Percentiles rank a stretch among this genome's conserved stretches.
phyloP scores from a whole-genome alignment of 2,329 filamentous ascomycete species.

The Neophaeococcomyces aloes region DNA sequence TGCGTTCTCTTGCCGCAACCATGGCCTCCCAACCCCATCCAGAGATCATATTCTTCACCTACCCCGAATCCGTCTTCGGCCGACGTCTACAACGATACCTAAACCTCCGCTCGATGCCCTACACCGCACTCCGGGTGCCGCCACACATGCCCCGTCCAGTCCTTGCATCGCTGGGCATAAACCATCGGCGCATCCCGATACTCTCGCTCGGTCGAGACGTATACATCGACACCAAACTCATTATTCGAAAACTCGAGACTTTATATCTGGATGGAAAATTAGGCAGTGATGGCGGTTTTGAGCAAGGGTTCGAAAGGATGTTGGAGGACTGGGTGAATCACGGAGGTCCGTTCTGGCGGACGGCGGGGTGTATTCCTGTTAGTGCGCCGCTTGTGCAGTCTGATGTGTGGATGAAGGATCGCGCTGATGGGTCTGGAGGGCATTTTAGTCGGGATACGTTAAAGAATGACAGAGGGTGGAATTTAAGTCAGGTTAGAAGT shows the following conservation, averaged over 20 bases:
- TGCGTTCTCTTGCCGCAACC: no score
- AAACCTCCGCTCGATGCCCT: conserved; percentile 3
- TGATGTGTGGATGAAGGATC: conserved; percentile 6
- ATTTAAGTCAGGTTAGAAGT: no score
- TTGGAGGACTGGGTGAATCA: conserved; percentile 9
- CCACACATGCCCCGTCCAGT: conserved; percentile 23
- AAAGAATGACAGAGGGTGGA: no score
- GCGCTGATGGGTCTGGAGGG: no score
- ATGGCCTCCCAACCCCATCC: not conserved
- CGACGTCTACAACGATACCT: conserved; percentile 6
- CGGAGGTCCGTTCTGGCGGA: conserved; percentile 7
- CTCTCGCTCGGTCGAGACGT: conserved; percentile 56
- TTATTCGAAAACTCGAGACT: conserved; percentile 53
- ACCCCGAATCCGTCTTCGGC: conserved; percentile 3
- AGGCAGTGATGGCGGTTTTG: conserved; percentile 30
- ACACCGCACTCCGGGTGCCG: conserved; percentile 5
- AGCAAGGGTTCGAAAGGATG: conserved; percentile 44
- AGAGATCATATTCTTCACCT: conserved; percentile 5
- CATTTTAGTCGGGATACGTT: no score
- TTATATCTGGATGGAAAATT: conserved; percentile 38
- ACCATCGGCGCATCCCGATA: conserved; percentile 60
- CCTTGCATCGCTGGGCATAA: conserved; percentile 48
- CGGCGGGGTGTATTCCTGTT: conserved; percentile 4
- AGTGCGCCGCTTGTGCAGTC: not conserved
- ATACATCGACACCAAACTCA: conserved; percentile 60